Evolutionary conservation across 306 rosid genomes (phyloP), one percentile per base, ranked within the genome.

Genomic region (Fragaria nilgerrensis): DNA sequence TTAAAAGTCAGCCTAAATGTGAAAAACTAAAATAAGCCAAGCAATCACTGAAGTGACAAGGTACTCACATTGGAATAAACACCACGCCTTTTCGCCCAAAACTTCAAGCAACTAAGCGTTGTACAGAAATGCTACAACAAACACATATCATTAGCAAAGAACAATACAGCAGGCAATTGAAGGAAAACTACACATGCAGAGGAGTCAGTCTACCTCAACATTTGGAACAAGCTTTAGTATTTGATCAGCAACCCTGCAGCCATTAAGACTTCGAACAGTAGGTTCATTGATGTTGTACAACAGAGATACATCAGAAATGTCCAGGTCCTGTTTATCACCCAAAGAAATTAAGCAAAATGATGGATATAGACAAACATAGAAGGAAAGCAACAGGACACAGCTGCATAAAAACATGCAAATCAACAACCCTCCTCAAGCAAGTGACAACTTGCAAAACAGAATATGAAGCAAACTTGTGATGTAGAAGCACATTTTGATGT

Each of bases 41-140:
- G 49, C 27, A 22, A 44, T 27, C 8, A 43, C 37, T 22, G 2
- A 5, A 72, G 68, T 34, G 52, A 55, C 6, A 41, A 37, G 44
- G 41, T 6, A 69, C 97, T 87, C 83, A 94, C 98, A 85, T 94
- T 94, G 67, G 98, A 94, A 88, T 94, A 90, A 77, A 91, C 98
- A 79, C 97, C 98, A 3, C 98, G 97, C 34, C 83, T 87, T 87
- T 89, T 94, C 27, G 98, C 98, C 98, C 98, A 94, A 84, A 91
- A 86, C 88, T 91, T 94, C 74, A 94, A 87, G 81, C 97, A 90
- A 70, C 90, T 78, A 68, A 91, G 86, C 29, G 97, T 86, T 5
- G 86, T 85, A 65, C 97, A 88, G 71, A 94, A 91, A 83, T 94
- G 90, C 98, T 94, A 79, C 85, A 85, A 79, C 69, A 62, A 27